Evolutionary conservation across 1,139 yeast species (phyloP).

Genomic region (Suhomyces yuchorum): DNA sequence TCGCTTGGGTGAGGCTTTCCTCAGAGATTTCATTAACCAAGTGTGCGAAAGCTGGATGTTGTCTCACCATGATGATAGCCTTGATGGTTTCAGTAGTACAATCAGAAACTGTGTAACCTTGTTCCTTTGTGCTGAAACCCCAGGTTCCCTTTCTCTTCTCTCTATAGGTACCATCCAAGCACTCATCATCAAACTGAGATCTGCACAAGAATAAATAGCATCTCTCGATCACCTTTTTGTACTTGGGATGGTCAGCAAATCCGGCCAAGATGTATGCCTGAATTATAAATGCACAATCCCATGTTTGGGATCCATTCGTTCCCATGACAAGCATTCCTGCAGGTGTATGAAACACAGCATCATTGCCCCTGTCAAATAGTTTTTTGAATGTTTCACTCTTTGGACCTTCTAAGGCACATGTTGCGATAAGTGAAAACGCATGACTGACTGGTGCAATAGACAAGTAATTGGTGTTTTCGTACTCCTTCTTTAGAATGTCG

Average conservation of each 20-base stretch:
- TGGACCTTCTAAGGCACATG: constrained; percentile 66
- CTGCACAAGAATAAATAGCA: constrained; percentile 74
- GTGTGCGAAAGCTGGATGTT: constrained; percentile 54
- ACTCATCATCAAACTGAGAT: constrained; percentile 83
- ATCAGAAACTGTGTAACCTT: constrained; percentile 95
- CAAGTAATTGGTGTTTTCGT: constrained; percentile 73
- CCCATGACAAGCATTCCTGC: constrained; percentile 95
- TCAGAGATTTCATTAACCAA: constrained; percentile 52
- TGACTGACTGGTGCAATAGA: constrained; percentile 95
- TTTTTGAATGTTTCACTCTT: constrained; percentile 62
- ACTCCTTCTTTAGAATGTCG: constrained; percentile 71
- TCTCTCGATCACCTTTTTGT: constrained; percentile 58
- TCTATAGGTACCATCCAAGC: constrained; percentile 77
- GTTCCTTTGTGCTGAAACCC: constrained; percentile 95
- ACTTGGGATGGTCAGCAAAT: constrained; percentile 68
- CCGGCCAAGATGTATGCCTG: constrained; percentile 86
- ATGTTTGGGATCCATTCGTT: constrained; percentile 95
- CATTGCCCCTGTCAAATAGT: constrained; percentile 65
- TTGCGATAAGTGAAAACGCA: constrained; percentile 78
- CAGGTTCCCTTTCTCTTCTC: constrained; percentile 91
- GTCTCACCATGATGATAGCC: constrained; percentile 89
- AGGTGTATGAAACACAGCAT: constrained; percentile 80
- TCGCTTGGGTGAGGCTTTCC: constrained; percentile 61
- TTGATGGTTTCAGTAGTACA: constrained; percentile 96
- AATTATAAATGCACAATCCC: constrained; percentile 93